Conservation (phyloP, 2,329 filamentous ascomycete genomes). For the Metarhizium anisopliae region DNA sequence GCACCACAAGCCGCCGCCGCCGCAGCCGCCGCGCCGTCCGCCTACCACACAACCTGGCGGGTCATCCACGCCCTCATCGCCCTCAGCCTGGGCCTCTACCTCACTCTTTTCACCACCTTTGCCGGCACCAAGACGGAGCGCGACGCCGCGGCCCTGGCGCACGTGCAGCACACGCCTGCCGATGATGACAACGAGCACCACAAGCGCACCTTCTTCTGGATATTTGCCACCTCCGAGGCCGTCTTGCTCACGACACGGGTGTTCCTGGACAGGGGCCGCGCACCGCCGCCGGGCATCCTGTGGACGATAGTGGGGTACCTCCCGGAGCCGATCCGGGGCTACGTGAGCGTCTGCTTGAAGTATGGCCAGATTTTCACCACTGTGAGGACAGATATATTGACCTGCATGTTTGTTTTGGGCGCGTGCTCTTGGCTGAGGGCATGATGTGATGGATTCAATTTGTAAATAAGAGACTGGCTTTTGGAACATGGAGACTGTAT, state of each 20-base stretch:
- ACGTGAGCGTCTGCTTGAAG: conserved; percentile 50
- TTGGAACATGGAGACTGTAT: too few relatives aligned
- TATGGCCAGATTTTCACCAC: conserved; percentile 66
- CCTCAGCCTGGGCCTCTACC: conserved; percentile 60
- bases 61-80: conserved; percentile 66
- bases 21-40: conserved; percentile 15
- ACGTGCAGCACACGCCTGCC: conserved; percentile 14
- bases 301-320: conserved; percentile 56
- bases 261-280: conserved; percentile 54
- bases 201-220: conserved; percentile 54
- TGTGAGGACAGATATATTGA: conserved; percentile 63
- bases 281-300: conserved; percentile 52
- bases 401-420: conserved; percentile 68
- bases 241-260: conserved; percentile 63
- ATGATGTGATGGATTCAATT: conserved; percentile 6
- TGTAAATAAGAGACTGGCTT: too few relatives aligned
- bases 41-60: conserved; percentile 52
- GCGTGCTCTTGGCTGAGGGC: conserved; percentile 36
- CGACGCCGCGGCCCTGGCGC: conserved; percentile 28
- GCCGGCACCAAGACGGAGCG: conserved; percentile 56
- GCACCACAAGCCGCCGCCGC: conserved; percentile 20
- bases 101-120: conserved; percentile 59
- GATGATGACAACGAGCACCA: conserved; percentile 22
- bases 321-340: conserved; percentile 54
- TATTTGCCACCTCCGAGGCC: conserved; percentile 72